phyloP scores from a whole-genome alignment of 768 basidiomycete genomes.

The Termitomyces sp. region DNA sequence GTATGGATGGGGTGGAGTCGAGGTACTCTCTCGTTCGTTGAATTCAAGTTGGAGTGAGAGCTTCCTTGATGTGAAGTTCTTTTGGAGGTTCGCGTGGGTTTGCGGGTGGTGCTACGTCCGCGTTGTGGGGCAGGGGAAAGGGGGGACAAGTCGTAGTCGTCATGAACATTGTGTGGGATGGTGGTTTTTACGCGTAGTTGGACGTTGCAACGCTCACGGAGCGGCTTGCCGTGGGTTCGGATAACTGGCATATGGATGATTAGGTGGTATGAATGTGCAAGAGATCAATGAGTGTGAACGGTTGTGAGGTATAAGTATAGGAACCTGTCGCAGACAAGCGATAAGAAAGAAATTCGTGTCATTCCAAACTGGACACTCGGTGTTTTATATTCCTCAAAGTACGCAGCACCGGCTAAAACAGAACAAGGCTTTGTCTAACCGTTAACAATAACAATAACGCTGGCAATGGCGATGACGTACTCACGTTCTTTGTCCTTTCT shows the following conservation, averaged over 20 bases:
- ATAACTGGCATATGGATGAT: conserved; percentile 15
- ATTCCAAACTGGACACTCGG: neutral
- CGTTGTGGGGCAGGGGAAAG: neutral
- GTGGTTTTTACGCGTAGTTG: conserved; percentile 17
- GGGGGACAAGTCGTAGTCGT: neutral
- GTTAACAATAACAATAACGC: neutral
- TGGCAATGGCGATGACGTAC: too few relatives aligned
- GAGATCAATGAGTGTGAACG: neutral
- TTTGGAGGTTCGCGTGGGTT: neutral
- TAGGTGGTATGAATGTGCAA: neutral
- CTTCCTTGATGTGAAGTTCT: neutral
- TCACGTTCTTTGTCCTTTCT: too few relatives aligned
- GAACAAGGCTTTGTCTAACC: neutral
- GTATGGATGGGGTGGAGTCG: conserved; percentile 12
- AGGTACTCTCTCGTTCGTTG: neutral
- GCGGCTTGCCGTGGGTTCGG: conserved; percentile 13
- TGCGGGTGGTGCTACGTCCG: conserved; percentile 2
- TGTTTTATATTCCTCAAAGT: neutral
- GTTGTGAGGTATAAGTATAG: neutral
- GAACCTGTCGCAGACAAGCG: neutral
- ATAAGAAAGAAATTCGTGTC: neutral
- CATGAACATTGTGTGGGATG: conserved; percentile 9
- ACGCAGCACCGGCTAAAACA: neutral
- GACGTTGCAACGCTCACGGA: conserved; percentile 23
- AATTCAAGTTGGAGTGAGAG: neutral